Evolutionary conservation across 768 basidiomycete species (phyloP).

Genomic region (Dacryopinax spathularia): DNA sequence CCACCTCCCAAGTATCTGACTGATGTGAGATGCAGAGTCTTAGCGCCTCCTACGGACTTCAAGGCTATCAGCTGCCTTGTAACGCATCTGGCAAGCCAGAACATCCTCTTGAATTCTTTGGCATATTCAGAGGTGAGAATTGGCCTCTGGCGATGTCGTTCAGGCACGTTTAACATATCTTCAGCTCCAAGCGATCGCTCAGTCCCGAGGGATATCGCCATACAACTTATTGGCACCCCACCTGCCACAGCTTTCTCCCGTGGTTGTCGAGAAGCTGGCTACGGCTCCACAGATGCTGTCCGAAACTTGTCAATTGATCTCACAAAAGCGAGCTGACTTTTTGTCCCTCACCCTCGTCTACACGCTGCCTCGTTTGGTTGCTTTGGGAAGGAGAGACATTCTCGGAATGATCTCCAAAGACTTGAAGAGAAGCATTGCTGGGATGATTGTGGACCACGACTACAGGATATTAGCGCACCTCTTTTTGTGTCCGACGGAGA

Average conservation of each 20-base stretch:
- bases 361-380: conserved; percentile 58
- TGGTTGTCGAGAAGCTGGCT: conserved; percentile 44
- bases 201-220: conserved; percentile 42
- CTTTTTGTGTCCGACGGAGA: conserved; percentile 42
- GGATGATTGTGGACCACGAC: conserved; percentile 42
- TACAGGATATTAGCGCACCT: conserved; percentile 51
- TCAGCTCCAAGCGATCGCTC: conserved; percentile 47
- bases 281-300: conserved; percentile 43
- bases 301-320: conserved; percentile 58
- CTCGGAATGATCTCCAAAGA: conserved; percentile 49
- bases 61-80: conserved; percentile 44
- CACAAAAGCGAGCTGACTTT: conserved; percentile 42
- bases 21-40: conserved; percentile 40
- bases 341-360: conserved; percentile 46
- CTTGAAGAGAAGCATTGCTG: conserved; percentile 31
- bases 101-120: conserved; percentile 52
- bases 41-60: background rate
- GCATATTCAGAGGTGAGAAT: conserved; percentile 50
- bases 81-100: conserved; percentile 49
- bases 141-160: background rate
- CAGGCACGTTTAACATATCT: conserved; percentile 4
- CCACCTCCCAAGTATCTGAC: conserved; percentile 1
- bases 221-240: conserved; percentile 59
- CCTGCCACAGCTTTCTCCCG: conserved; percentile 50
- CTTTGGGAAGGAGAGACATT: conserved; percentile 40